phyloP scores from a whole-genome alignment of 257 asterid species.

The Leonotis leonurus region DNA sequence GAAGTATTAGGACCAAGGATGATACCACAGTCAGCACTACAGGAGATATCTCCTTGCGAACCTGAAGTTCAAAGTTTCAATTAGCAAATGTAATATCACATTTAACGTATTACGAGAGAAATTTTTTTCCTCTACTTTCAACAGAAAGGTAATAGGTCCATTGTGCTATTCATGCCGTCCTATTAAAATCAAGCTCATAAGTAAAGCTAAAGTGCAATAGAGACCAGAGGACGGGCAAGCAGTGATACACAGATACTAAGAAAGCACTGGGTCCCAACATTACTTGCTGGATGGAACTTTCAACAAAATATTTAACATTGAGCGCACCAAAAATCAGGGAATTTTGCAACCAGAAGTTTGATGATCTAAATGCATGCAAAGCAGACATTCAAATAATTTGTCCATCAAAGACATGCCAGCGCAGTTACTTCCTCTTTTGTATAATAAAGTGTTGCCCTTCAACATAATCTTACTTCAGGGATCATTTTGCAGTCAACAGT shows the following conservation, averaged over 20 bases:
- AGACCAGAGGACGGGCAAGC: neutral
- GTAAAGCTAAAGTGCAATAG: neutral
- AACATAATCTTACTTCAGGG: no score
- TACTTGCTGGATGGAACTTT: neutral
- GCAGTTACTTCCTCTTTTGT: no score
- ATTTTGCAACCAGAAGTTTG: no score
- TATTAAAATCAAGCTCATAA: neutral
- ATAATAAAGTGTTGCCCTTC: no score
- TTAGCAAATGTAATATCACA: slow-evolving; percentile 14
- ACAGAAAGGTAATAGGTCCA: neutral
- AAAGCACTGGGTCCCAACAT: no score
- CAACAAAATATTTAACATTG: neutral
- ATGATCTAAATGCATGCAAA: no score
- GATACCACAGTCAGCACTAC: slow-evolving; percentile 66
- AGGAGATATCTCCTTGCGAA: slow-evolving; percentile 82
- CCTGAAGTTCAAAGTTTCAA: slow-evolving; percentile 38
- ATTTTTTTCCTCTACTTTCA: neutral
- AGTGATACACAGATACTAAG: neutral
- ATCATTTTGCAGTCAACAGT: no score
- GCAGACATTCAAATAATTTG: no score
- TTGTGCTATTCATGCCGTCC: neutral
- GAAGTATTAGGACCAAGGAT: slow-evolving; percentile 80
- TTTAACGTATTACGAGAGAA: neutral
- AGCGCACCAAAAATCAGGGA: neutral
- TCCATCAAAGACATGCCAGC: no score